A percentile compares a stretch with the other conserved stretches of the same genome.
Conservation (phyloP, 1,284 basidiomycete species). For the Tylopilus microsporus region DNA sequence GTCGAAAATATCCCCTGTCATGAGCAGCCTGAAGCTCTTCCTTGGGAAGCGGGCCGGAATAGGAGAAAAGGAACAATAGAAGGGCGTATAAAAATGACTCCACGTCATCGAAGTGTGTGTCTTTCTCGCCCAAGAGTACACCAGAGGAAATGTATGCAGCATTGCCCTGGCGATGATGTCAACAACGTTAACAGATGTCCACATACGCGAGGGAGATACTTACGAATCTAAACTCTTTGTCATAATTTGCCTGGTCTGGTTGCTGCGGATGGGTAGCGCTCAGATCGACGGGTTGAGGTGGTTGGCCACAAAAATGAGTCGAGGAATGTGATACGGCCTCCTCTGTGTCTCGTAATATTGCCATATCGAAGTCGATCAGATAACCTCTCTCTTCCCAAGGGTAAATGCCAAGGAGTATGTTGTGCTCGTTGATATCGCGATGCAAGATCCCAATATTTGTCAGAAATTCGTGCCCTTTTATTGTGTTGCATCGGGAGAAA, state of each 20-base stretch:
- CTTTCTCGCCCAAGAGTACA: too few relatives aligned
- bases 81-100: slow-evolving; percentile 5
- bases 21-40: background rate
- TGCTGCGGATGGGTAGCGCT: too few relatives aligned
- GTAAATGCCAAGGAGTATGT: slow-evolving; percentile 9
- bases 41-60: slow-evolving; percentile 1
- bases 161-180: too few relatives aligned
- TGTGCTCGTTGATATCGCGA: slow-evolving; percentile 22
- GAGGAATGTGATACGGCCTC: background rate
- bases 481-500: too few relatives aligned
- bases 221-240: too few relatives aligned
- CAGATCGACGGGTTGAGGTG: too few relatives aligned
- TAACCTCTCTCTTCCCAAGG: slow-evolving; percentile 14
- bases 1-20: background rate
- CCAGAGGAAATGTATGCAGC: too few relatives aligned
- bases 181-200: too few relatives aligned
- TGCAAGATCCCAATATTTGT: slow-evolving; percentile 13
- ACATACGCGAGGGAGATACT: too few relatives aligned
- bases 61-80: slow-evolving; percentile 2
- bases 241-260: too few relatives aligned
- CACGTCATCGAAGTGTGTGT: too few relatives aligned
- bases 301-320: too few relatives aligned
- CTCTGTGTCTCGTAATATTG: slow-evolving; percentile 3
- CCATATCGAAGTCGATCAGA: slow-evolving; percentile 10
- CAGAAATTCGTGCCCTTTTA: slow-evolving; percentile 17